A percentile compares a stretch with the other conserved stretches of the same genome.
Conservation (phyloP, 176 grass and related monocot genomes). For the Pharus latifolius region DNA sequence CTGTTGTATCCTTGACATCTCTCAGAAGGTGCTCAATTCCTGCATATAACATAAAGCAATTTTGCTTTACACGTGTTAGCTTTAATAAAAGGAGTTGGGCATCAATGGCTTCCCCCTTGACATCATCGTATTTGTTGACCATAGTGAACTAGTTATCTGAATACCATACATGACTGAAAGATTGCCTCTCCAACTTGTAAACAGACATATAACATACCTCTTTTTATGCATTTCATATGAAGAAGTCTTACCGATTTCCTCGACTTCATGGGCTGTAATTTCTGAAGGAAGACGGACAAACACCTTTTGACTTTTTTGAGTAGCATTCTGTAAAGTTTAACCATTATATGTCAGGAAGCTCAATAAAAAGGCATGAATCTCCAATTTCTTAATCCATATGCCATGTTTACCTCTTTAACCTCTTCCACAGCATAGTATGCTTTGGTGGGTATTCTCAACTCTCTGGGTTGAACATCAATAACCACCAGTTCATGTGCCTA, state of each 20-base stretch:
- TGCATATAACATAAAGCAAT: slow-evolving; percentile 24
- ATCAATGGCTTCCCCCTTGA: too few species aligned
- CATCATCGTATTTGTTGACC: background rate
- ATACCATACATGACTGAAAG: background rate
- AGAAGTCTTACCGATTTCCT: slow-evolving; percentile 73
- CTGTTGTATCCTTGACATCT: slow-evolving; percentile 95
- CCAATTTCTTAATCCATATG: background rate
- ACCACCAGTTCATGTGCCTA: slow-evolving; percentile 92
- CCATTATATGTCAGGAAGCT: background rate
- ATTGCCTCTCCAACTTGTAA: background rate
- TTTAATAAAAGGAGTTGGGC: too few species aligned
- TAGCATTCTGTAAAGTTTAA: slow-evolving; percentile 64
- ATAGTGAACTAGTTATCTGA: background rate
- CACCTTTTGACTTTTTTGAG: slow-evolving; percentile 96
- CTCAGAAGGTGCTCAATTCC: slow-evolving; percentile 93
- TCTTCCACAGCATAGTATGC: slow-evolving; percentile 88
- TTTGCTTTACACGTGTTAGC: too few species aligned
- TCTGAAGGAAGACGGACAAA: slow-evolving; percentile 97
- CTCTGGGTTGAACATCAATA: slow-evolving; percentile 95
- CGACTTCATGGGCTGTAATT: slow-evolving; percentile 98
- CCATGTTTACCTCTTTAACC: slow-evolving; percentile 71
- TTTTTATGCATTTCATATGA: background rate
- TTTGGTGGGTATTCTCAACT: slow-evolving; percentile 94
- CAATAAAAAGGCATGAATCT: background rate
- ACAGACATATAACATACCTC: background rate